Percentiles rank a stretch among this genome's conserved stretches.
phyloP scores from a whole-genome alignment of 139 green algal genomes.

The Coelastrella sp. region DNA sequence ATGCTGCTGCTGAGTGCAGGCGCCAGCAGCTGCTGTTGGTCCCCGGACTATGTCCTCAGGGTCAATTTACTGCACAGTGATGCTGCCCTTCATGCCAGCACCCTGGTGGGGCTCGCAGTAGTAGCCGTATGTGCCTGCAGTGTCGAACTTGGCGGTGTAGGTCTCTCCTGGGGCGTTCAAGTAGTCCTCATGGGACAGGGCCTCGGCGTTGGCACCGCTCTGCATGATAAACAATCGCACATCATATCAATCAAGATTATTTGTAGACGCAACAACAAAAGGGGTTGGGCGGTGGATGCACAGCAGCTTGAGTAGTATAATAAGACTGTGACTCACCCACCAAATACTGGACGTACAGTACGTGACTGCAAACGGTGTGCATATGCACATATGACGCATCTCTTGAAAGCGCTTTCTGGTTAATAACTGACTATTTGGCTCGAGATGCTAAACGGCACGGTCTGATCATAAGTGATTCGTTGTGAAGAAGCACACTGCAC shows the following conservation, averaged over 20 bases:
- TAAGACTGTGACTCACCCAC: too few relatives aligned
- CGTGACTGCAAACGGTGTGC: too few relatives aligned
- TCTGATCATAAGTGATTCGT: too few relatives aligned
- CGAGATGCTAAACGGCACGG: too few relatives aligned
- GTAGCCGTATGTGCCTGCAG: slow-evolving; percentile 86
- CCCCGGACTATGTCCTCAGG: background rate
- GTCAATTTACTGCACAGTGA: slow-evolving; percentile 42
- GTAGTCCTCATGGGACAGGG: slow-evolving; percentile 88
- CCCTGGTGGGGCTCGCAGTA: slow-evolving; percentile 98
- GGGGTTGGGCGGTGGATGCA: too few relatives aligned
- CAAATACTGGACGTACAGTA: too few relatives aligned
- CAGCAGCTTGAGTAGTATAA: too few relatives aligned
- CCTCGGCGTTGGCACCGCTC: slow-evolving; percentile 87
- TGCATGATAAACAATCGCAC: slow-evolving; percentile 45
- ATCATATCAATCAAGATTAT: too few relatives aligned
- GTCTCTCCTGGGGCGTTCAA: slow-evolving; percentile 93
- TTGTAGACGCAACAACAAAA: background rate
- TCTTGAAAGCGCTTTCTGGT: too few relatives aligned
- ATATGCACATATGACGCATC: background rate
- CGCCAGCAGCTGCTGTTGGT: slow-evolving; percentile 18
- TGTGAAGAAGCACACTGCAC: background rate
- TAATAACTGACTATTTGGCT: too few relatives aligned
- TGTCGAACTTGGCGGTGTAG: slow-evolving; percentile 78
- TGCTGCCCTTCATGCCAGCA: slow-evolving; percentile 87
- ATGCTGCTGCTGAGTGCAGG: slow-evolving; percentile 43